Evolutionary conservation across 1,284 basidiomycete genomes (phyloP).

Genomic region (Phellopilus nigrolimitatus): DNA sequence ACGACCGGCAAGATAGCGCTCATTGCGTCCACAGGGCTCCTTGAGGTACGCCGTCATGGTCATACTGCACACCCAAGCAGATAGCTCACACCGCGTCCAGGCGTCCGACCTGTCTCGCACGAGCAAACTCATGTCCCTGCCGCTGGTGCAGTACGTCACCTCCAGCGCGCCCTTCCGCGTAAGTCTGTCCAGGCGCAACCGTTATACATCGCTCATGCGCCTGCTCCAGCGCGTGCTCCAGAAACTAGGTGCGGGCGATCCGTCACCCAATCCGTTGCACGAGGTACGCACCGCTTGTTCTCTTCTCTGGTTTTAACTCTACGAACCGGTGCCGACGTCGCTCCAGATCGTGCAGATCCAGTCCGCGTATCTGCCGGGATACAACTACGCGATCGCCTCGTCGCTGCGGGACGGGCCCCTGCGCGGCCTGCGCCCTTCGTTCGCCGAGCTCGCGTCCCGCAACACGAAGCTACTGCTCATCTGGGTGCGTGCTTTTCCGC

Average conservation of each 20-base stretch:
- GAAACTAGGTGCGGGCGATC: conserved; percentile 13
- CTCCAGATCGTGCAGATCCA: conserved; percentile 63
- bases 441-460: conserved; percentile 39
- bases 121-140: conserved; percentile 68
- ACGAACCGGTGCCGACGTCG: not conserved
- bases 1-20: conserved; percentile 59
- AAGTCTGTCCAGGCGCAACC: conserved; percentile 21
- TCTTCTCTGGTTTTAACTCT: no score
- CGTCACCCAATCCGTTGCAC: conserved; percentile 11
- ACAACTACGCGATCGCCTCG: conserved; percentile 66
- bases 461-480: conserved; percentile 51
- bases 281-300: conserved; percentile 4
- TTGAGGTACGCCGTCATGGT: conserved; percentile 61
- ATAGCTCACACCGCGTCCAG: conserved; percentile 30
- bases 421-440: conserved; percentile 50
- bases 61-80: not conserved
- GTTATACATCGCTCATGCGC: not conserved
- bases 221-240: conserved; percentile 2
- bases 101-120: conserved; percentile 62
- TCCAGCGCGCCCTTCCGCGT: conserved; percentile 58
- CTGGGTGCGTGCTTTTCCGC: conserved; percentile 45
- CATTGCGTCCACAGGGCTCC: conserved; percentile 61
- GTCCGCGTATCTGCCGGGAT: conserved; percentile 67
- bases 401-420: conserved; percentile 70
- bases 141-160: conserved; percentile 56